Evolutionary conservation across 805 yeast species (phyloP).

Genomic region (Yarrowia sp.): DNA sequence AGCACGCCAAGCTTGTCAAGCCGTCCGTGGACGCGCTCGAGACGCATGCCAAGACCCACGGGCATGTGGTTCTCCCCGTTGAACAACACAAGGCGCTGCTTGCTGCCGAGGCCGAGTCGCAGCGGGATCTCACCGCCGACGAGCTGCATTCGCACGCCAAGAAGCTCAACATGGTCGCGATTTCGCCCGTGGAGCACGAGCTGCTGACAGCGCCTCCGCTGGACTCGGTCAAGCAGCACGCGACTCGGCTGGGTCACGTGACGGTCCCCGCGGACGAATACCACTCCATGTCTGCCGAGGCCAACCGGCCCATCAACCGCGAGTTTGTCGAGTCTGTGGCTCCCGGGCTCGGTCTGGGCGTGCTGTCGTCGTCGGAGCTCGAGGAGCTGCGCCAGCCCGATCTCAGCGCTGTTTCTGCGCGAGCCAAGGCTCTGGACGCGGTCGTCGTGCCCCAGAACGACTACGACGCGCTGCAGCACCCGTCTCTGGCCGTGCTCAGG

Average conservation of each 20-base stretch:
- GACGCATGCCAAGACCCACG: not conserved
- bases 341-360: slow-evolving; percentile 34
- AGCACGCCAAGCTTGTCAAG: slow-evolving; percentile 24
- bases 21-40: not conserved
- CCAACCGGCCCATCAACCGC: slow-evolving; percentile 33
- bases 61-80: slow-evolving; percentile 29
- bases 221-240: slow-evolving; percentile 15
- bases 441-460: slow-evolving; percentile 32
- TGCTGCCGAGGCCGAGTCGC: not conserved
- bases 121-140: slow-evolving; percentile 21
- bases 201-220: not conserved
- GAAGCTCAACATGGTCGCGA: not conserved
- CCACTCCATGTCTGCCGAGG: slow-evolving; percentile 32
- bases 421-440: slow-evolving; percentile 36
- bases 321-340: slow-evolving; percentile 33
- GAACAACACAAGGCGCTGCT: slow-evolving; percentile 24
- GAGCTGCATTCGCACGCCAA: not conserved
- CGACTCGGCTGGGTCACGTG: slow-evolving; percentile 28
- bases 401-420: slow-evolving; percentile 31
- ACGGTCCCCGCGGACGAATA: slow-evolving; percentile 34
- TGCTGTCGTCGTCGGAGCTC: slow-evolving; percentile 29
- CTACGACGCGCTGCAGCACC: slow-evolving; percentile 25
- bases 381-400: slow-evolving; percentile 28
- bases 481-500: not conserved
- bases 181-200: not conserved